Evolutionary conservation across 768 basidiomycete genomes (phyloP), one percentile per base, ranked within the genome.

Genomic region (Amylocystis lapponica): DNA sequence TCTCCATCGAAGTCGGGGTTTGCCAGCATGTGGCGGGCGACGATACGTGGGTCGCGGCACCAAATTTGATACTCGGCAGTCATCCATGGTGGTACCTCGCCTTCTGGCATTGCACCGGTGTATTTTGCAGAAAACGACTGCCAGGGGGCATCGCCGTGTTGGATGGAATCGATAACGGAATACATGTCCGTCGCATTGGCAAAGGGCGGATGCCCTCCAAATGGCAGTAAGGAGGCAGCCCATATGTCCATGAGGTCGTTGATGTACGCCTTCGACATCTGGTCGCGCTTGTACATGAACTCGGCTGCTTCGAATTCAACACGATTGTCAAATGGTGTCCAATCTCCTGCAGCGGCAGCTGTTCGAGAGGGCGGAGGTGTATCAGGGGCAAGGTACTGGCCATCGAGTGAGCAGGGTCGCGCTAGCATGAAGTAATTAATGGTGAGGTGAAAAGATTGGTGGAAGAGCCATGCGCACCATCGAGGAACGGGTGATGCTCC

Each of bases 61-160:
- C 55, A 60, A 3, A 63, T 48, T 19, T 59, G 55, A 34, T 56
- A 57, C 2, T 52, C 37, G 4, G 45, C 50, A 0, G 32, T 43
- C 60, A 59, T 65, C 63, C 62, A 65, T 12, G 43, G 23, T 2
- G 60, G 57, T 9, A 36, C 25, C 1, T 50, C 39, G 0, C 47
- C 48, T 3, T 47, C 41, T 6, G 47, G 45, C 1, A 26, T 19
- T 0, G 30, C 36, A 1, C 59, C 60, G 0, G 40, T 39, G 25
- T 67, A 69, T 5, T 43, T 36, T 12, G 66, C 36, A 1, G 50
- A 38, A 42, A 72, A 66, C 3, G 49, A 54, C 3, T 59, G 16
- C 70, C 71, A 75, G 0, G 67, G 60, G 9, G 57, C 56, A 21
- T 65, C 63, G 9, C 68, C 67, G 16, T 60, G 37, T 7, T 36